Conservation (phyloP, 805 yeast species). For the Saccharomycopsis malanga region DNA sequence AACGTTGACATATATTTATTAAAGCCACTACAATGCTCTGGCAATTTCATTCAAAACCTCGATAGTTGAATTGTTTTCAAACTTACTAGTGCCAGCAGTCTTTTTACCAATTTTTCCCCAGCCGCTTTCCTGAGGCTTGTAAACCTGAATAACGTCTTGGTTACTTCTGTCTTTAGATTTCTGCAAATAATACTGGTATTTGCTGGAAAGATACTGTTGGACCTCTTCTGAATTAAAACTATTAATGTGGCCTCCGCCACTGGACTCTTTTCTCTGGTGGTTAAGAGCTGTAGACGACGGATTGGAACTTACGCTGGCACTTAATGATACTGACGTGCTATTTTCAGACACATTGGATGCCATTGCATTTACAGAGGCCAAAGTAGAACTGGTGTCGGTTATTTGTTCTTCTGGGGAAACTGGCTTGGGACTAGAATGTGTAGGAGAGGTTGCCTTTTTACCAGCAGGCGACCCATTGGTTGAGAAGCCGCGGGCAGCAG, state of each 20-base stretch:
- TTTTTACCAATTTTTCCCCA: conserved; percentile 18
- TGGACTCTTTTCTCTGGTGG: background rate
- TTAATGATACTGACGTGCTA: background rate
- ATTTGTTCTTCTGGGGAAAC: no score
- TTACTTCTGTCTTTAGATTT: conserved; percentile 4
- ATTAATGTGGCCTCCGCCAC: background rate
- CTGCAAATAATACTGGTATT: conserved; percentile 1
- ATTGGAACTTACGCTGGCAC: background rate
- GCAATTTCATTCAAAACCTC: conserved; percentile 2
- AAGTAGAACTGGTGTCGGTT: no score
- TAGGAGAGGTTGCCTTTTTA: background rate
- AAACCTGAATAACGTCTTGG: conserved; percentile 6
- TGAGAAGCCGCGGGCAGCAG: background rate
- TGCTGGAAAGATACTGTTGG: conserved; percentile 1
- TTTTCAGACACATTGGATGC: no score
- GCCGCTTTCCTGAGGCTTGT: conserved; percentile 17
- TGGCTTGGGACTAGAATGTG: no score
- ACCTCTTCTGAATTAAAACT: conserved; percentile 15
- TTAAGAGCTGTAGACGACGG: background rate
- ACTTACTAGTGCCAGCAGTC: background rate
- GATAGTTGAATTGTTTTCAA: background rate
- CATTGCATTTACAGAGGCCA: no score
- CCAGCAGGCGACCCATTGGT: background rate
- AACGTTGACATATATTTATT: no score
- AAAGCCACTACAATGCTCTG: no score